These are phyloP conservation scores for Oryza rufipogon DNA, from an alignment of 176 grass and related monocot species.

Conservation along the genomic window DNA sequence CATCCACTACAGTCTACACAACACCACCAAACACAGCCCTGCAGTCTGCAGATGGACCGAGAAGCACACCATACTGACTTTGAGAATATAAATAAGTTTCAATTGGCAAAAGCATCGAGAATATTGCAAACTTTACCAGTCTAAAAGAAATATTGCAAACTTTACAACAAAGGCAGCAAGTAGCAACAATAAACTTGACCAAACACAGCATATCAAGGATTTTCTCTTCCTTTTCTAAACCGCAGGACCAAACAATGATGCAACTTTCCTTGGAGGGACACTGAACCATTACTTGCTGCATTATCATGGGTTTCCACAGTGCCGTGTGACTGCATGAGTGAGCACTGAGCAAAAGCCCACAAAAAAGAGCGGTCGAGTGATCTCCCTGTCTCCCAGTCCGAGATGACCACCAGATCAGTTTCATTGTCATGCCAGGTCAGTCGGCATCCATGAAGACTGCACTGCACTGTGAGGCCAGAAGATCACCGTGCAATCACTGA, in stretches of 20 bases:
- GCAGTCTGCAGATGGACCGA: background rate
- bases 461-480: background rate
- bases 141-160: too few species aligned
- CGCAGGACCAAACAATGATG: background rate
- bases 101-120: background rate
- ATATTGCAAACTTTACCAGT: background rate
- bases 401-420: background rate
- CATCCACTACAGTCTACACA: background rate
- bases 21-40: background rate
- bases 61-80: background rate
- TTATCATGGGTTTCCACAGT: background rate
- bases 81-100: background rate
- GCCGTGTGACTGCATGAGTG: background rate
- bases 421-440: too few species aligned
- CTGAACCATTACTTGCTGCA: background rate
- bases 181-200: background rate
- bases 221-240: background rate
- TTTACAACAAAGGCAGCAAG: background rate
- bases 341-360: slow-evolving; percentile 37
- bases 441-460: background rate
- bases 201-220: background rate
- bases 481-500: background rate
- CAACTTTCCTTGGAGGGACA: background rate
- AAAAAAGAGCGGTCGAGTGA: background rate
- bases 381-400: too few species aligned